Conservation (phyloP, 768 basidiomycete genomes). For the Postia placenta region DNA sequence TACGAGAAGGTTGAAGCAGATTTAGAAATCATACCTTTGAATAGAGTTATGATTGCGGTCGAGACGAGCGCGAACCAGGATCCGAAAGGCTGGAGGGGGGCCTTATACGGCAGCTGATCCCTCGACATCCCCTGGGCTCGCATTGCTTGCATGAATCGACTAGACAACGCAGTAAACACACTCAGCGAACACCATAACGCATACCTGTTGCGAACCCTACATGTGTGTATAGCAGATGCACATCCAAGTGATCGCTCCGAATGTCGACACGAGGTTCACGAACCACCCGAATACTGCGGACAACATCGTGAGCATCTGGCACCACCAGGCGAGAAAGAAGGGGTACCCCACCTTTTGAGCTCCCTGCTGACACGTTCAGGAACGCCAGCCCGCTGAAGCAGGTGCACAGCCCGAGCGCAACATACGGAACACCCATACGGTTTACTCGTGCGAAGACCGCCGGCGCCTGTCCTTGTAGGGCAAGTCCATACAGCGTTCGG, state of each 20-base stretch:
- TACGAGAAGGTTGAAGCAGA: constrained; percentile 1
- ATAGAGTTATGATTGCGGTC: constrained; percentile 47
- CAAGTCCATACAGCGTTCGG: constrained; percentile 41
- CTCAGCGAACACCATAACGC: background rate
- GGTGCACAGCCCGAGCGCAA: constrained; percentile 46
- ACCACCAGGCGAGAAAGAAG: background rate
- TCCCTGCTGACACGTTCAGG: constrained; percentile 45
- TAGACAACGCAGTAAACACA: constrained; percentile 20
- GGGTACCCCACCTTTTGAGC: constrained; percentile 38
- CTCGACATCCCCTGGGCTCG: constrained; percentile 36
- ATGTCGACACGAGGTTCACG: constrained; percentile 35
- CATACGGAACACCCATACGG: constrained; percentile 28
- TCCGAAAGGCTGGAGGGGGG: constrained; percentile 59
- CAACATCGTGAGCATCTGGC: background rate
- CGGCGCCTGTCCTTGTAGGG: constrained; percentile 42
- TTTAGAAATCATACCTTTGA: constrained; percentile 43
- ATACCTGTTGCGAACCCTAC: constrained; percentile 33
- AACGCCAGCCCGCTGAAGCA: constrained; percentile 52
- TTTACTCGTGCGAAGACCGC: constrained; percentile 32
- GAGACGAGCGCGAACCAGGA: constrained; percentile 52
- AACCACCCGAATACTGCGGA: constrained; percentile 30
- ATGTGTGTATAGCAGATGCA: constrained; percentile 56
- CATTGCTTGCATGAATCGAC: constrained; percentile 45
- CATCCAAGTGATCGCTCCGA: constrained; percentile 34
- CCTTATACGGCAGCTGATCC: constrained; percentile 42